Conservation (phyloP, 306 rosid species). For the Luffa aegyptiaca region DNA sequence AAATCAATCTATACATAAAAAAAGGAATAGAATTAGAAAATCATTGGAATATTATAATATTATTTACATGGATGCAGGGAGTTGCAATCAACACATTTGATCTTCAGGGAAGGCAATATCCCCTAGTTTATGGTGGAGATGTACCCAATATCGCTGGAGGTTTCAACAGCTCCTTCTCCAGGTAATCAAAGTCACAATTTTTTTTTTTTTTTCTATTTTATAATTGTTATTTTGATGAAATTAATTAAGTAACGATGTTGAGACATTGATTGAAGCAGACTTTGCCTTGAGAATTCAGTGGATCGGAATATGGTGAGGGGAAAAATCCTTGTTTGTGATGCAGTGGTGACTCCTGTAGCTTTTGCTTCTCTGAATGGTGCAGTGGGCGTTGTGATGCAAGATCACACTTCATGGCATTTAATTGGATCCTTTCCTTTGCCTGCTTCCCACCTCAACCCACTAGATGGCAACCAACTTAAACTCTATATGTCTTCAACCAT, state of each 20-base stretch:
- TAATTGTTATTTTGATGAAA: too few species aligned
- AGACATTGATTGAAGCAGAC: background rate
- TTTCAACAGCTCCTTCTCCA: background rate
- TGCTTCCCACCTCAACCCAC: background rate
- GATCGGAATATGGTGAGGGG: conserved; percentile 12
- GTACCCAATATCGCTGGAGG: conserved; percentile 17
- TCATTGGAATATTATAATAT: background rate
- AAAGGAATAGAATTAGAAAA: too few species aligned
- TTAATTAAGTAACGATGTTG: too few species aligned
- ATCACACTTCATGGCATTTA: fast-evolving
- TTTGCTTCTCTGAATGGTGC: conserved; percentile 5
- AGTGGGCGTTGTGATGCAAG: conserved; percentile 16
- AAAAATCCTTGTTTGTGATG: conserved; percentile 32
- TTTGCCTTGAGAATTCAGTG: background rate
- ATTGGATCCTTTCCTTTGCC: conserved; percentile 8
- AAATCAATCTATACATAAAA: too few species aligned
- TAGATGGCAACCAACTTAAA: background rate
- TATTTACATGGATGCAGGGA: conserved; percentile 24
- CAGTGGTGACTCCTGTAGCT: fast-evolving
- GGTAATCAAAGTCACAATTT: conserved; percentile 14
- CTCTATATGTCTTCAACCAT: conserved; percentile 20
- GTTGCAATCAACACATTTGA: conserved; percentile 25
- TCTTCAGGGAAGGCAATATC: conserved; percentile 18
- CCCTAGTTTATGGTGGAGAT: conserved; percentile 31
- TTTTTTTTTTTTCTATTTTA: too few species aligned